Evolutionary conservation across 2,329 filamentous ascomycete species (phyloP).

Genomic region (Scedosporium boydii): DNA sequence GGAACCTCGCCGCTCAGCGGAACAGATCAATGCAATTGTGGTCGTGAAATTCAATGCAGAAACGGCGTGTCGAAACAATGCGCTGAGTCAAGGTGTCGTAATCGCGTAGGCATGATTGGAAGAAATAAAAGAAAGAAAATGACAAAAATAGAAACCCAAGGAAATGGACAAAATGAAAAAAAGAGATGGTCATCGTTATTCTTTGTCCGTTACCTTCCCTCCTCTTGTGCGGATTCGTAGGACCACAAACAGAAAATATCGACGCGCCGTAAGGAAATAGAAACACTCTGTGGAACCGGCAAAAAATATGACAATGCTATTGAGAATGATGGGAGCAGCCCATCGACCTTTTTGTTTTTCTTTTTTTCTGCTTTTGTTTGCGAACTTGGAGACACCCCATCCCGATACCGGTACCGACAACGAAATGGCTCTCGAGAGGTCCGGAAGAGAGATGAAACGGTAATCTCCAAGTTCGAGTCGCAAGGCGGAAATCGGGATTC

Average conservation of each 20-base stretch:
- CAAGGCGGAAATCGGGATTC: neutral
- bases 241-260: too few relatives aligned
- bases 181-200: neutral
- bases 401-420: neutral
- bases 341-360: too few relatives aligned
- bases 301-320: too few relatives aligned
- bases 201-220: too few relatives aligned
- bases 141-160: neutral
- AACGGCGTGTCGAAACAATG: neutral
- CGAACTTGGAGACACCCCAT: neutral
- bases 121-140: slow-evolving; percentile 4
- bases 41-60: neutral
- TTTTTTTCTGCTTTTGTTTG: too few relatives aligned
- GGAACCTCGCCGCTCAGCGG: neutral
- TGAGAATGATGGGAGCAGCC: too few relatives aligned
- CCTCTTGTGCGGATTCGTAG: too few relatives aligned
- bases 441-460: neutral
- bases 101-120: slow-evolving; percentile 14
- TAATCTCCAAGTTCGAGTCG: neutral
- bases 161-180: neutral
- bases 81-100: neutral
- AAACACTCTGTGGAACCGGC: too few relatives aligned
- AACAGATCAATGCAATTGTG: slow-evolving; percentile 1
- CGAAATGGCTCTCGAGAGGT: neutral
- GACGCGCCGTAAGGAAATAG: too few relatives aligned